Evolutionary conservation across 441 rosid genomes (phyloP).

Genomic region (Jatropha podagrica): DNA sequence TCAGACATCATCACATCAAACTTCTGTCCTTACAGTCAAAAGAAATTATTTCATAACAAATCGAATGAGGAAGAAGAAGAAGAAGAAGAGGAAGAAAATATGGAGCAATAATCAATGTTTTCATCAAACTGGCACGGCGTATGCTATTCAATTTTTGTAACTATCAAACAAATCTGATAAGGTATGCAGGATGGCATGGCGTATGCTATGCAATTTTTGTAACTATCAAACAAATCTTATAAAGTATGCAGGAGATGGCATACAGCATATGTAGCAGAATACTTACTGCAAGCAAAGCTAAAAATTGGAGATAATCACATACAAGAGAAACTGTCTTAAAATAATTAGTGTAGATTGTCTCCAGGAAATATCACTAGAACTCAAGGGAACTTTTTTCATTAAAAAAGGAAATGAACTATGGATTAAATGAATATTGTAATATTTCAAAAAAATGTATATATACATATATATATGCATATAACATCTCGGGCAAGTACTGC

Average conservation of each 20-base stretch:
- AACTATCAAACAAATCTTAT: too few species aligned
- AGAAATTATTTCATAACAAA: not conserved
- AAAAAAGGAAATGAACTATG: not conserved
- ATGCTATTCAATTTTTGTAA: not conserved
- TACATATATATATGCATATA: not conserved
- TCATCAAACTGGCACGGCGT: not conserved
- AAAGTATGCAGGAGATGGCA: not conserved
- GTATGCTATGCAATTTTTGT: too few species aligned
- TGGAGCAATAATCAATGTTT: not conserved
- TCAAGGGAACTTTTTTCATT: not conserved
- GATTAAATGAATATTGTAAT: not conserved
- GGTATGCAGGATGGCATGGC: not conserved
- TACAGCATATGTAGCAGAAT: not conserved
- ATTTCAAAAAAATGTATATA: not conserved
- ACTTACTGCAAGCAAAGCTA: too few species aligned
- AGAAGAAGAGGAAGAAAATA: not conserved
- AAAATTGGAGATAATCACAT: too few species aligned
- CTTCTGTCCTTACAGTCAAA: not conserved
- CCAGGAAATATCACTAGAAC: not conserved
- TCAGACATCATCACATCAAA: conserved; percentile 13
- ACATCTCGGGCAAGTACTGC: not conserved
- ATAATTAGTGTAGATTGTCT: not conserved
- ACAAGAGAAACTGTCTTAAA: not conserved
- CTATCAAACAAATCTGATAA: not conserved
- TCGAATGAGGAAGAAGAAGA: too few species aligned